These are phyloP conservation scores for Amyloporia xantha DNA, from an alignment of 768 basidiomycete species.

Conservation along the genomic window DNA sequence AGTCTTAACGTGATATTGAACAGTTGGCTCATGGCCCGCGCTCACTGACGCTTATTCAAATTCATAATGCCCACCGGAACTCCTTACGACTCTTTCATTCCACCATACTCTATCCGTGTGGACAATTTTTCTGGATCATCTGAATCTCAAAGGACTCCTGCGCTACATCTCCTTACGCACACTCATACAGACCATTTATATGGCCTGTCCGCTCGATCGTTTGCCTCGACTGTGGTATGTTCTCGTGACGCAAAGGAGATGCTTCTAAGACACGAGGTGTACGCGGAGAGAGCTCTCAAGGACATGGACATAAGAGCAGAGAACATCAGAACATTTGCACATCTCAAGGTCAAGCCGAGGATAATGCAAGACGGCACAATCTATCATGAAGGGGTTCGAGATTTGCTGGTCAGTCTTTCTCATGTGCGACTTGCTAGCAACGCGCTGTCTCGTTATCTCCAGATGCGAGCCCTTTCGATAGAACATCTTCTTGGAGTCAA, in stretches of 20 bases:
- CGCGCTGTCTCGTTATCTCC: too few species aligned
- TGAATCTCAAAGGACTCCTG: constrained; percentile 26
- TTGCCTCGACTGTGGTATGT: constrained; percentile 68
- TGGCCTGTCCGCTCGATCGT: constrained; percentile 71
- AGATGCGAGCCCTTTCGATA: too few species aligned
- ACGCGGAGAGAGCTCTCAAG: constrained; percentile 52
- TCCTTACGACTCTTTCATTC: constrained; percentile 68
- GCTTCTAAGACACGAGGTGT: constrained; percentile 72
- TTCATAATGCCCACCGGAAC: constrained; percentile 65
- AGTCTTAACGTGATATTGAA: too few species aligned
- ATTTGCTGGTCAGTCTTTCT: constrained; percentile 51
- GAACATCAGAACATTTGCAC: constrained; percentile 53
- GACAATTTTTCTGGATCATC: constrained; percentile 59
- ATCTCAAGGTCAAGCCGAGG: constrained; percentile 54
- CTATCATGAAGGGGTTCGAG: constrained; percentile 49
- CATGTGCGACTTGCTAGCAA: too few species aligned
- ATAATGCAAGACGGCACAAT: constrained; percentile 39
- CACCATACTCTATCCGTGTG: constrained; percentile 77
- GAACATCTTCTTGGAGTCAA: too few species aligned
- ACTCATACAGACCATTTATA: constrained; percentile 85
- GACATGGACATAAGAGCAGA: constrained; percentile 45
- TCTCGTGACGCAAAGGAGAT: constrained; percentile 83
- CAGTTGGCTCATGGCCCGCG: too few species aligned
- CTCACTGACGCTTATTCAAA: too few species aligned
- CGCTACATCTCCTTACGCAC: constrained; percentile 75